Base-by-base conservation (phyloP, 495 filamentous ascomycete genomes). In the Baudoinia panamericana region DNA sequence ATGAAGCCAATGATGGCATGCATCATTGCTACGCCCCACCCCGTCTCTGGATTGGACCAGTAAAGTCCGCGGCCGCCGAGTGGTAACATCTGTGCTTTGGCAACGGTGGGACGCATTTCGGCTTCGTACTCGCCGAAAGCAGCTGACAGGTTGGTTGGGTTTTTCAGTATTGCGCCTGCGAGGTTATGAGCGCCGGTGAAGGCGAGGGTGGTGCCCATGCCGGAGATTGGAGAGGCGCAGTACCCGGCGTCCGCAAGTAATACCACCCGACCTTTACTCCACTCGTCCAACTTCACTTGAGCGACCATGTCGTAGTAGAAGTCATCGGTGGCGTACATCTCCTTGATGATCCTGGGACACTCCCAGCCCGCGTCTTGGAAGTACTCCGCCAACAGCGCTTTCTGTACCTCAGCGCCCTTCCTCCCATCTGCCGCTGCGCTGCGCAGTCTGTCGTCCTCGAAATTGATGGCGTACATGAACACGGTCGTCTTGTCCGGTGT, bases 111-210 rank as follows among this genome's bases (percentile, higher is more conserved):
- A 41, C 57, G 55, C 50, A 71, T 61, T 13, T 42, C 41, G 39
- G 61, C 41, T 42, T 68, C 62, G 52, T 71, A 69, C 3, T 39
- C 56, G 25, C 31, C 33, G 30, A 71, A 50, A 12, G 56, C 67
- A 3, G 55, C 54, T 3, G 43, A 44, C 16, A 63, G 32, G 31
- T 67, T 51, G 30, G 46, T 48, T 9, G 33, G 24, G 30, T 59
- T 37, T 33, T 43, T 55, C 2, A 37, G 25, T 16, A 56, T 24
- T 30, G 41, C 43, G 18, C 54, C 54, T 16, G 51, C 54, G 16
- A 56, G 41, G 27, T 40, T 39, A 35, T 56, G 54, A 7, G 51
- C 46, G 22, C 54, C 54, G 15, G 24, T 38, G 19, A 56, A 23
- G 6, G 43, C 54, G 6, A 51, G 41, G 13, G 39, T 59, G 8